Base-by-base conservation (phyloP, 2,329 filamentous ascomycete genomes). In the Setomelanomma holmii region DNA sequence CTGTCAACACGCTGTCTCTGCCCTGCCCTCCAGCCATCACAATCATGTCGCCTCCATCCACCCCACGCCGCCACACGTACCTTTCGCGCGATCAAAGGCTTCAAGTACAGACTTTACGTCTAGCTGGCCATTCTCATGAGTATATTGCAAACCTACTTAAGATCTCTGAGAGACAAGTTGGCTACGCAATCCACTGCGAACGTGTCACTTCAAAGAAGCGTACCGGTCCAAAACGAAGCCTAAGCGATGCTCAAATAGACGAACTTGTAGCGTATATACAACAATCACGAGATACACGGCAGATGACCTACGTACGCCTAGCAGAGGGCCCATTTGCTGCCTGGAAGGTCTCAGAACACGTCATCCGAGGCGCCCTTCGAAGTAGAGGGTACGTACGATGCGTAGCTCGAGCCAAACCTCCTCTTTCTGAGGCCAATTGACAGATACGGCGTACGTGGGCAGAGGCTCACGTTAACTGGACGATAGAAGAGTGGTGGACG, bases 401-500 rank as follows among this genome's bases (percentile, higher is more conserved):
- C n/a, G 22, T 46, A 21, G 49, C 49, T 41, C 43, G 20, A 30
- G 30, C 41, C n/a, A 51, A 51, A 24, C 43, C 49, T 10, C 49
- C 49, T 34, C 36, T 51, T 23, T 11, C 42, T 33, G 21, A 40
- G 4, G 6, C 5, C 12, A 51, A 45, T 24, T 12, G 40, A 23
- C 11, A 42, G 17, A 35, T 27, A 11, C 14, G 51, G 14, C 33
- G 39, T 6, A 14, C 27, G 8, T 50, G 42, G 51, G 51, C 51
- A 5, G 3, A 27, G 17, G 41, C 20, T 4, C 41, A 54, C 39
- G 20, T 50, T 6, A 34, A 42, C 21, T 54, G 46, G 51, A 30
- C n/a, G 12, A 21, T n/a, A 12, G 20, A 36, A 10, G 35, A 54
- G 22, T 54, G 41, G 46, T 33, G 17, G 12, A 8, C 2, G 17